Base-by-base conservation (phyloP, 495 filamentous ascomycete species). In the Penicillium ucsense region DNA sequence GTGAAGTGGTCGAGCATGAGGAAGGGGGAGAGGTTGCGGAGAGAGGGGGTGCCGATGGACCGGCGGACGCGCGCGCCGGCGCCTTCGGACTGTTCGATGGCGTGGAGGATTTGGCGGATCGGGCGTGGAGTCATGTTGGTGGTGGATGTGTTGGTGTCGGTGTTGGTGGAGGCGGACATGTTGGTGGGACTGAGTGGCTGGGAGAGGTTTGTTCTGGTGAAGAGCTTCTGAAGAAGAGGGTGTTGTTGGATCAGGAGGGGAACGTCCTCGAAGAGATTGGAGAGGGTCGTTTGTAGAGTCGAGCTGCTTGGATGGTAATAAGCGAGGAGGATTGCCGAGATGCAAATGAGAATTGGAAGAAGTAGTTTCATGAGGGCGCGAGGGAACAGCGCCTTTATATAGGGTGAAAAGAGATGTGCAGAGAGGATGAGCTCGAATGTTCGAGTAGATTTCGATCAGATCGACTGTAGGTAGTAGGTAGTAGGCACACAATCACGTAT, bases 1-100 rank as follows among this genome's bases (percentile, higher is more conserved):
- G 74, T 79, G 74, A 95, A 95, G 69, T 96, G 88, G 64, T 98
- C 91, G 28, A 96, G 86, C 91, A 98, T 95, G 9, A 98, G 77
- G 73, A 98, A 98, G 8, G 91, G 91, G 12, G 80, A 84, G 72
- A 98, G 85, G 68, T 94, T 88, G 59, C 84, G 79, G 4, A 96
- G 76, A 50, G 85, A 78, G 5, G 85, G 74, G 3, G 86, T 94
- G 43, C 91, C 91, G 59, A 98, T 88, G 31, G 86, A 89, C 51
- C 91, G 83, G 35, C 91, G 80, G 3, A 97, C 91, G 38, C 84
- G 75, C 0, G 91, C 91, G 35, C 91, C 91, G 4, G 85, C 89
- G 45, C 91, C 91, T 66, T 97, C 91, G 43, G 86, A 71, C 68
- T 94, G 88, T 64, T 94, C 87, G 51, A 84, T 67, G 51, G 91